A percentile compares a stretch with the other conserved stretches of the same genome.
Evolutionary conservation across 129 eudicot species (phyloP).

Genomic region (Daucus carota): DH1_v3.0 NC_030386.2:37142501-37143000

Average conservation of each 20-base stretch:
- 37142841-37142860: slow-evolving; percentile 57
- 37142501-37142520: not conserved
- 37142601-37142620: not conserved
- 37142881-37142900: slow-evolving; percentile 73
- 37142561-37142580: not conserved
- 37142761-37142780: slow-evolving; percentile 79
- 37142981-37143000: not conserved
- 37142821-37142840: slow-evolving; percentile 86
- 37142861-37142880: slow-evolving; percentile 70
- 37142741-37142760: slow-evolving; percentile 91
- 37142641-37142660: no score
- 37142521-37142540: not conserved
- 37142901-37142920: slow-evolving; percentile 94
- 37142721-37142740: slow-evolving; percentile 81
- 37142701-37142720: slow-evolving; percentile 81
- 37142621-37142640: no score
- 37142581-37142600: not conserved
- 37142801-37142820: slow-evolving; percentile 73
- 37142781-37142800: slow-evolving; percentile 93
- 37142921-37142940: slow-evolving; percentile 73
- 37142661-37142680: not conserved
- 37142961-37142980: not conserved
- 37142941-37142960: not conserved
- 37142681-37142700: no score
- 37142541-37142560: not conserved